Base-by-base conservation (phyloP, 495 filamentous ascomycete genomes). In the Daldinia vernicosa region DNA sequence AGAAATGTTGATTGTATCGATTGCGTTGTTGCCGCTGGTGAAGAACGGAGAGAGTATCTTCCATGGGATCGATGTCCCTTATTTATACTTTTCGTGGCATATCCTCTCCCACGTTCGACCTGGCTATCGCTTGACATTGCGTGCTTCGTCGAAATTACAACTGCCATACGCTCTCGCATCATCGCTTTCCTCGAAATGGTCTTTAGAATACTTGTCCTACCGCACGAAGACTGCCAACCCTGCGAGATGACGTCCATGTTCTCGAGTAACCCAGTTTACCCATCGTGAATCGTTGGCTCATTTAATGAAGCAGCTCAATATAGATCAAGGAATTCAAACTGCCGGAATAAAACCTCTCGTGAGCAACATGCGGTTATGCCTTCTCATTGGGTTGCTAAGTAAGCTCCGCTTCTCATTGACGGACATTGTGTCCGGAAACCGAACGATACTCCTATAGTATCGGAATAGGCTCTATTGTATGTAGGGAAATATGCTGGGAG, bases 351-450 rank as follows among this genome's bases (percentile, higher is more conserved):
- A 55, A 15, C 59, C 55, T 32, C 45, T 63, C 43, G 15, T 47
- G 39, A 19, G 33, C 47, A 63, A 35, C 22, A 33, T 57, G 27
- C 9, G 37, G 32, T 24, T 47, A 17, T 32, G 12, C 30, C 63
- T 28, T 67, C 47, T 33, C 53, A 63, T 66, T 67, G 63, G 69
- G 50, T 60, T 22, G 56, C 35, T 54, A 64, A 67, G 53, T 74
- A 91, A 73, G 39, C 88, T 87, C 67, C 83, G 82, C 64, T 90
- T 76, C 70, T 82, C 84, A 71, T 84, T 30, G n/a, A 62, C 66
- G 65, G 70, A 66, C 57, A 61, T 27, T 17, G 26, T 57, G 22
- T 50, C 65, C 66, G 66, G 17, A 37, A 64, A n/a, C 58, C 45
- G 32, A 52, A 61, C 26, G 11, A 47, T 43, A 22, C 9, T 50